phyloP scores from a whole-genome alignment of 2,329 filamentous ascomycete genomes.

The Trichoderma gracile region DNA sequence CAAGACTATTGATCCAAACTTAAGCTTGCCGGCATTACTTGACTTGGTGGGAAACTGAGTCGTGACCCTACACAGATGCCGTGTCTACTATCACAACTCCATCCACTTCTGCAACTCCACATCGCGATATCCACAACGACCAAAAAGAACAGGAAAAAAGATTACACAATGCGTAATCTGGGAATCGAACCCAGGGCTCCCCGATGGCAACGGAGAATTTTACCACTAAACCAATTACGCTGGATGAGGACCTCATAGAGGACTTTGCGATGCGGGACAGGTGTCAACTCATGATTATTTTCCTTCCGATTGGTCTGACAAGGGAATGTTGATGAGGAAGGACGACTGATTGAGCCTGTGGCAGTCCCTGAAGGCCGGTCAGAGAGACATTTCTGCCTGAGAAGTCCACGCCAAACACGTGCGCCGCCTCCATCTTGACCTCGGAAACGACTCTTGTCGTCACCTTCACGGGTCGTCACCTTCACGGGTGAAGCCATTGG shows the following conservation, averaged over 20 bases:
- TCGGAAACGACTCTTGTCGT: not conserved
- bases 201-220: constrained; percentile 39
- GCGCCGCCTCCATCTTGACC: not conserved
- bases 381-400: not conserved
- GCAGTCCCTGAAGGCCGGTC: not conserved
- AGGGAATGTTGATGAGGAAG: not conserved
- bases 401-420: not conserved
- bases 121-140: too few species aligned
- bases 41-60: constrained; percentile 39
- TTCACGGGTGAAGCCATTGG: not conserved
- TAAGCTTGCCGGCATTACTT: constrained; percentile 49
- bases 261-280: constrained; percentile 65
- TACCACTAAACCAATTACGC: constrained; percentile 37
- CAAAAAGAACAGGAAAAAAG: not conserved
- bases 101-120: too few species aligned
- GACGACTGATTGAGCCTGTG: not conserved
- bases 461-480: not conserved
- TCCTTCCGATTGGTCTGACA: not conserved
- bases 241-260: constrained; percentile 53
- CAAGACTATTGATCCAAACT: constrained; percentile 39
- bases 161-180: constrained; percentile 34
- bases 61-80: constrained; percentile 43
- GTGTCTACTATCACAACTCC: too few species aligned
- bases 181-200: constrained; percentile 40
- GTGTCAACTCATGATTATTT: not conserved